Evolutionary conservation across 176 grass and related monocot genomes (phyloP), one percentile per base, ranked within the genome.

Genomic region (Phoenix roebelenii): DNA sequence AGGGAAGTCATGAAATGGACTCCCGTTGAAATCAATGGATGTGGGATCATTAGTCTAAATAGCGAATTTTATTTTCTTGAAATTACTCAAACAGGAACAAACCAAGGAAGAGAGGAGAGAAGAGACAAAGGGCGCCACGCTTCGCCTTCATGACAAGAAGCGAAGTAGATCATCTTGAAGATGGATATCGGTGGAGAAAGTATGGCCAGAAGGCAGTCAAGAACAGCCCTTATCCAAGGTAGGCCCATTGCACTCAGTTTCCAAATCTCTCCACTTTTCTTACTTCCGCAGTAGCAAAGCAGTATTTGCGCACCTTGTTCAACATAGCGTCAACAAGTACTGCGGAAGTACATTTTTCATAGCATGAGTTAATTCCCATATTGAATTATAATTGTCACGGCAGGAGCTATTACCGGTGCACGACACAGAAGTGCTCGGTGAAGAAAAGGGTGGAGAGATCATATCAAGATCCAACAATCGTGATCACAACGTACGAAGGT

Each of bases 121-220:
- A 95, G 74, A 71, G 89, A 72, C 78, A 77, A 66, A 72, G 78
- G 54, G 78, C 79, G 58, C 81, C 85, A 9, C 89, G 89, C 4
- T 67, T 89, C 18, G 85, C 89, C n/a, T 95, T 95, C 73, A 83
- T 95, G 64, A 95, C 89, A 48, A 95, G 82, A 67, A 98, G 88
- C 60, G 94, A 98, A 73, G 84, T 98, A 24, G 94, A 98, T 83
- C 94, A 98, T 70, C 85, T 98, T 4, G 94, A 98, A 58, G 94
- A 98, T 60, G 94, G 94, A 48, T 98, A 93, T 54, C 81, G 94
- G 64, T 98, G 94, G 94, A 84, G 94, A 76, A 98, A 98, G 73
- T 98, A 98, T 25, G 94, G 94, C 57, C 94, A 93, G 74, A 98
- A 98, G 66, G 94, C 94, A 3, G 94, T 98, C 71, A 98, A 98